A percentile compares a stretch with the other conserved stretches of the same genome.
These are phyloP conservation scores for Saccharomyces eubayanus DNA, from an alignment of 805 yeast genomes.

Conservation along the genomic window DNA sequence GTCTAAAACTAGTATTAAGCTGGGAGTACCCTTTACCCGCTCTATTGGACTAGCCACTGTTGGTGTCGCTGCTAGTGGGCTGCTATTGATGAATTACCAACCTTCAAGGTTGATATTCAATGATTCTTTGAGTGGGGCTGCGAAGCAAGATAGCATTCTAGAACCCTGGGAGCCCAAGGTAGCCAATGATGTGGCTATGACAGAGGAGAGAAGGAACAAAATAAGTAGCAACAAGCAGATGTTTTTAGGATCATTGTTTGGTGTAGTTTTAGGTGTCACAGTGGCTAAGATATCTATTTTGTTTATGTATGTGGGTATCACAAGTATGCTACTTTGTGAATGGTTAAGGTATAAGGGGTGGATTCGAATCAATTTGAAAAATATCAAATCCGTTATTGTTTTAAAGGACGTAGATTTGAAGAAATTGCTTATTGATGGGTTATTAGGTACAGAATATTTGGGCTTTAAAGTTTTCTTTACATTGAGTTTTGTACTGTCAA, in stretches of 20 bases:
- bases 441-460: background rate
- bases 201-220: constrained; percentile 2
- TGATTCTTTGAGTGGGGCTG: background rate
- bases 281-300: constrained; percentile 22
- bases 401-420: background rate
- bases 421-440: background rate
- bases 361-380: background rate
- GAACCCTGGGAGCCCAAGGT: background rate
- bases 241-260: constrained; percentile 25
- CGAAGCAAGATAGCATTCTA: background rate
- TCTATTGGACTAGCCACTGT: background rate
- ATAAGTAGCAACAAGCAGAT: constrained; percentile 16
- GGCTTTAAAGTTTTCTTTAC: background rate
- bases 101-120: background rate
- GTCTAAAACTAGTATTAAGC: background rate
- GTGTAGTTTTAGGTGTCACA: constrained; percentile 21
- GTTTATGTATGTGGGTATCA: constrained; percentile 17
- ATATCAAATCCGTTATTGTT: background rate
- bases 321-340: constrained; percentile 18
- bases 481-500: background rate
- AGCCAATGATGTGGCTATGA: background rate
- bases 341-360: constrained; percentile 12
- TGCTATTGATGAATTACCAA: background rate
- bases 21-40: background rate
- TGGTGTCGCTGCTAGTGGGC: background rate